phyloP scores from a whole-genome alignment of 768 basidiomycete species.

The Xerocomus potaroensis region DNA sequence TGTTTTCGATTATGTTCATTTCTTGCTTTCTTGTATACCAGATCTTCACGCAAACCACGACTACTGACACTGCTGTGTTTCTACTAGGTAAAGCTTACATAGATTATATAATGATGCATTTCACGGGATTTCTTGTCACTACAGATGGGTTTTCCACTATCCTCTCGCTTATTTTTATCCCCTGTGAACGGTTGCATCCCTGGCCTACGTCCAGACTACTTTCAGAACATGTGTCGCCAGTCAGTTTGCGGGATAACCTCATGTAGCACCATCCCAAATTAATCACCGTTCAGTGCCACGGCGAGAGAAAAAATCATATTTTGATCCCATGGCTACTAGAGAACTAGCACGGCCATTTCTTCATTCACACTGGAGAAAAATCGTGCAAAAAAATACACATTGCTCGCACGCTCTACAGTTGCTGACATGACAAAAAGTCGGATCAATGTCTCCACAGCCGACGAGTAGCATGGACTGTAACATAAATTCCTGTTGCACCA shows the following conservation, averaged over 20 bases:
- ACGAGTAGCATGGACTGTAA: slow-evolving; percentile 13
- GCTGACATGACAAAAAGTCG: slow-evolving; percentile 19
- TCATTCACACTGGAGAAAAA: slow-evolving; percentile 27
- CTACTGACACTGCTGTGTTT: slow-evolving; percentile 33
- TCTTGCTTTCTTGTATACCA: slow-evolving; percentile 35
- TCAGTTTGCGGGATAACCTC: slow-evolving; percentile 30
- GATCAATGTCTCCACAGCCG: slow-evolving; percentile 22
- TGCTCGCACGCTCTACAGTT: slow-evolving; percentile 30
- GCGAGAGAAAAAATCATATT: slow-evolving; percentile 20
- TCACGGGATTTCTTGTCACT: slow-evolving; percentile 22
- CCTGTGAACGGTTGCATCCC: slow-evolving; percentile 27
- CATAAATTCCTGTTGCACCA: slow-evolving; percentile 41
- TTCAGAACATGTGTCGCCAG: slow-evolving; percentile 23
- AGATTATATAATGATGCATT: slow-evolving; percentile 33
- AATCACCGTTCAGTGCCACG: slow-evolving; percentile 31
- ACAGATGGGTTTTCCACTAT: slow-evolving; percentile 7
- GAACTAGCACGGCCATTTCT: slow-evolving; percentile 18
- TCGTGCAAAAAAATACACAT: slow-evolving; percentile 16
- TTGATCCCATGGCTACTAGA: slow-evolving; percentile 15
- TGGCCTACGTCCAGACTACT: slow-evolving; percentile 14
- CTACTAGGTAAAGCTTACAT: slow-evolving; percentile 32
- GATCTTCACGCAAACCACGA: slow-evolving; percentile 32
- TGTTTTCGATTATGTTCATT: slow-evolving; percentile 27
- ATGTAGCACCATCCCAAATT: slow-evolving; percentile 29
- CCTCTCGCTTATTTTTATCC: slow-evolving; percentile 29